These are phyloP conservation scores for Pyrus pyrifolia DNA, from an alignment of 306 rosid genomes.

Conservation along the genomic window DNA sequence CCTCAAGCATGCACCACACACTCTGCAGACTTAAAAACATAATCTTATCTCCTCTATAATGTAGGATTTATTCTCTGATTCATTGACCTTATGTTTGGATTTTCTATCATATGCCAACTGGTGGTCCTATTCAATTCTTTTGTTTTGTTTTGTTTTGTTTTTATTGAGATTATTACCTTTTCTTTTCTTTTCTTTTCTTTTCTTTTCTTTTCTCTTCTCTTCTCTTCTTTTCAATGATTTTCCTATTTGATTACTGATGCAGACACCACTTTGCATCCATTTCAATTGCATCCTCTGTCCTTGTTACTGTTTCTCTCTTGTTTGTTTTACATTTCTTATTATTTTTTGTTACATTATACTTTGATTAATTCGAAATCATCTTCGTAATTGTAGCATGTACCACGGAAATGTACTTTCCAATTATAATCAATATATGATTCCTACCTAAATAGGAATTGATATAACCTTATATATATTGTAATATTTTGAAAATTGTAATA, in stretches of 20 bases:
- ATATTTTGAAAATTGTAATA: too few relatives aligned
- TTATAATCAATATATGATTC: too few relatives aligned
- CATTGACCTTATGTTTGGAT: slow-evolving; percentile 54
- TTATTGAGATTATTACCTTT: background rate
- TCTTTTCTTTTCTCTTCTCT: slow-evolving; percentile 2
- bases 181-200: background rate
- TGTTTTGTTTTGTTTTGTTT: background rate
- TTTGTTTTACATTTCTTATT: background rate
- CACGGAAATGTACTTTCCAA: too few relatives aligned
- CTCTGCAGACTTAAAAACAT: slow-evolving; percentile 14
- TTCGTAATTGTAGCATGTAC: too few relatives aligned
- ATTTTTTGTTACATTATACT: background rate
- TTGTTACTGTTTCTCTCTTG: background rate
- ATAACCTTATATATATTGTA: too few relatives aligned
- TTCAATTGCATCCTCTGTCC: background rate
- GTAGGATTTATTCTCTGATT: background rate
- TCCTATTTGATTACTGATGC: slow-evolving; percentile 12
- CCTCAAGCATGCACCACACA: slow-evolving; percentile 37
- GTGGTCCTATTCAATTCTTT: slow-evolving; percentile 23
- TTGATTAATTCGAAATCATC: too few relatives aligned
- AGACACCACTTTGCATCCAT: slow-evolving; percentile 11
- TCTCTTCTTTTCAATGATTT: slow-evolving; percentile 3
- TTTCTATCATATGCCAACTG: background rate
- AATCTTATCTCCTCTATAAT: slow-evolving; percentile 29
- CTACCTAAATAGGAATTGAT: too few relatives aligned